phyloP scores from a whole-genome alignment of 371 early-diverging fungal species.

The Mortierella sp. region DNA sequence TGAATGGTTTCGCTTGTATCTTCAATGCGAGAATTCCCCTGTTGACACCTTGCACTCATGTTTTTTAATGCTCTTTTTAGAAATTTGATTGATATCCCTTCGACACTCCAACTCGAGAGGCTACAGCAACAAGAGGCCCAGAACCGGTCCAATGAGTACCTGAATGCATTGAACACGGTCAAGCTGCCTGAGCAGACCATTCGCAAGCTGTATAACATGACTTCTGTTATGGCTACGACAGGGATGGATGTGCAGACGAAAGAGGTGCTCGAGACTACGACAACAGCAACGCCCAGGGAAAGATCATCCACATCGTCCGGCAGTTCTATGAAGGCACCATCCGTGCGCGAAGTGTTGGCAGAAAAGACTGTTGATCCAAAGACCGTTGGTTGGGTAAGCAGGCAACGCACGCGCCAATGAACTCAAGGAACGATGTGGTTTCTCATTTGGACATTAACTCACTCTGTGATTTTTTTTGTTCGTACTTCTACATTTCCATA shows the following conservation, averaged over 20 bases:
- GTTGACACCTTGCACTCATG: neutral
- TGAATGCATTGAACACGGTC: conserved; percentile 33
- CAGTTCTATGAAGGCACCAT: conserved; percentile 33
- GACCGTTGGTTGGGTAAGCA: conserved; percentile 37
- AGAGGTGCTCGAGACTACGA: conserved; percentile 19
- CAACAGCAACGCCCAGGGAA: conserved; percentile 4
- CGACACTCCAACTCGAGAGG: conserved; percentile 36
- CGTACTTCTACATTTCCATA: neutral
- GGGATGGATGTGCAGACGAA: conserved; percentile 20
- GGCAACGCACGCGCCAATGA: neutral
- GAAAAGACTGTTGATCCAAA: conserved; percentile 43
- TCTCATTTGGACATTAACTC: neutral
- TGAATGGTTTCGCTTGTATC: neutral
- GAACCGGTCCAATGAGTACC: conserved; percentile 34
- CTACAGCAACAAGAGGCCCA: conserved; percentile 39
- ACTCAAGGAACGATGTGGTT: neutral
- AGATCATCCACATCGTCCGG: conserved; percentile 25
- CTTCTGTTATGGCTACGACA: conserved; percentile 16
- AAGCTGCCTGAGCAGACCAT: conserved; percentile 36
- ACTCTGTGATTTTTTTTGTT: neutral
- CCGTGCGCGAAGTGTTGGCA: conserved; percentile 35
- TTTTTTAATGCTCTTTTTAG: neutral
- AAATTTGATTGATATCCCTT: conserved; percentile 38
- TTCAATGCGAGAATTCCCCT: neutral
- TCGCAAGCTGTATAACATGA: conserved; percentile 40